Base-by-base conservation (phyloP, 2,329 filamentous ascomycete genomes). In the Fusarium temperatum region DNA sequence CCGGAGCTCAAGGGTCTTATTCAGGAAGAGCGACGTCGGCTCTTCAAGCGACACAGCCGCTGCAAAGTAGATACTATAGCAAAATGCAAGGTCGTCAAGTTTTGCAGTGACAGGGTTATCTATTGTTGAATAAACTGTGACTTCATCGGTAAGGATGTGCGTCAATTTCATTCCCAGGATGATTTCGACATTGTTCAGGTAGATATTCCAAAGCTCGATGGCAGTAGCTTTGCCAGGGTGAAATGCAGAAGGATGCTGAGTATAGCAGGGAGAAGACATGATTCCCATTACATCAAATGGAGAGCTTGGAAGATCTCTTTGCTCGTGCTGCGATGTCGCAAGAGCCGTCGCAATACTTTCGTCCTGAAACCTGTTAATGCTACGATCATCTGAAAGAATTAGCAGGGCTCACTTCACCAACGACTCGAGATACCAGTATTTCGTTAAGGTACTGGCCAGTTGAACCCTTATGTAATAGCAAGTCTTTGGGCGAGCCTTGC, bases 11-110 rank as follows among this genome's bases (percentile, higher is more conserved):
- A 2, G 8, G 8, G 9, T 6, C 5, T 42, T 66, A 2, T 56
- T 24, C 15, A 24, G 2, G 8, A 28, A 61, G 1, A 57, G 13
- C 17, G 26, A 6, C 4, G 28, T 26, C 5, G 51, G 9, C 1
- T 28, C 18, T 6, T 66, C 24, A 1, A 66, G 38, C 4, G 65
- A 44, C 4, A 50, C 32, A 7, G 28, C 35, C 10, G 61, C 53
- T 10, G 65, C 53, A 32, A 66, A 67, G 15, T 53, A 67, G 9
- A 67, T 41, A 5, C 51, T 44, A 10, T 45, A 66, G 38, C 65
- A 67, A 32, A 66, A 59, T 9, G 51, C 51, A 12, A 67, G 38
- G 22, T 67, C 61, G 2, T 67, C 61, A 2, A 41, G 17, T 4
- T 26, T 32, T 6, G 39, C 53, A 17, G 5, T 26, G 1, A 3